Conservation (phyloP, 176 grass and related monocot genomes). For the Ananas comosus region DNA sequence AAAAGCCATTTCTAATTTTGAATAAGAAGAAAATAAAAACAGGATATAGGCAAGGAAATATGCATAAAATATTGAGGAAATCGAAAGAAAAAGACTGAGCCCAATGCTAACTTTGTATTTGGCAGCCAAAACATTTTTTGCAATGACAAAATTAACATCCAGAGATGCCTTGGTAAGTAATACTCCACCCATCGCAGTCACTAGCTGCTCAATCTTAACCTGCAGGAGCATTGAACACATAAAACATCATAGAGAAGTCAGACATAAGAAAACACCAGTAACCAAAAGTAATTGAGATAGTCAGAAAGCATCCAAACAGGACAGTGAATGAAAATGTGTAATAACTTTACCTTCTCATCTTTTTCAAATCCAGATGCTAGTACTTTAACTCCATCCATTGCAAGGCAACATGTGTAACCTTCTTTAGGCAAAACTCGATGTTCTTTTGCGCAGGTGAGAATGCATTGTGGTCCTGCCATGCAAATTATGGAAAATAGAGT, state of each 20-base stretch:
- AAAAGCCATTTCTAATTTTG: background rate
- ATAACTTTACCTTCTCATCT: conserved; percentile 55
- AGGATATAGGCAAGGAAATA: background rate
- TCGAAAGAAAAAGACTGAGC: background rate
- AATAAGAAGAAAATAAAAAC: background rate
- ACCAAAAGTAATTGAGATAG: background rate
- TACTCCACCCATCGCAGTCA: conserved; percentile 75
- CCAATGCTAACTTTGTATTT: conserved; percentile 78
- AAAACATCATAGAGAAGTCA: background rate
- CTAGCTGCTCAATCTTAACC: conserved; percentile 60
- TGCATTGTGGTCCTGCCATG: conserved; percentile 76
- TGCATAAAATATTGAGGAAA: background rate
- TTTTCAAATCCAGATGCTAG: conserved; percentile 82
- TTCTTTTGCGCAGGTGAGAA: conserved; percentile 89
- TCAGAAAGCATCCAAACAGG: background rate
- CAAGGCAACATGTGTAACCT: conserved; percentile 95
- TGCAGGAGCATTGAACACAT: conserved; percentile 33
- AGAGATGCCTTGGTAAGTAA: conserved; percentile 37
- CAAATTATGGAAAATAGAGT: conserved; percentile 5
- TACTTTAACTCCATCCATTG: conserved; percentile 90
- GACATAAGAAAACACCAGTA: background rate
- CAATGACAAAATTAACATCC: conserved; percentile 83
- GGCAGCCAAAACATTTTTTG: conserved; percentile 66
- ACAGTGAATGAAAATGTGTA: background rate
- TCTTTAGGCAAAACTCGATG: conserved; percentile 69